Conservation (phyloP, 2,329 filamentous ascomycete genomes). For the Alternaria consortialis region DNA sequence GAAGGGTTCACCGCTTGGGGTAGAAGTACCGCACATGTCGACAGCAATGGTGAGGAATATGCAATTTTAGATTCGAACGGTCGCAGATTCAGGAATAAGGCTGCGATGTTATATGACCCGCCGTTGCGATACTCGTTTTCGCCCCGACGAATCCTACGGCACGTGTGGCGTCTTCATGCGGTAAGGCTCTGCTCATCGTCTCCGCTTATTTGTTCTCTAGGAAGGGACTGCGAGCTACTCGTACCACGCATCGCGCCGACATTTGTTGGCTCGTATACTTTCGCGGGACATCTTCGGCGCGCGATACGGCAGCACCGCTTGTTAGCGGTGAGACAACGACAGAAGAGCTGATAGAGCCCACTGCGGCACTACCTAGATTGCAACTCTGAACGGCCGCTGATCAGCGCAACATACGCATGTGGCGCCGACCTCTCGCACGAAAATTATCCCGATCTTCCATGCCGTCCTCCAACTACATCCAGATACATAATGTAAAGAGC, state of each 20-base stretch:
- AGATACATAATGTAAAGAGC: neutral
- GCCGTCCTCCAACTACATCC: neutral
- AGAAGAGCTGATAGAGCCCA: neutral
- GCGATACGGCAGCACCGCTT: neutral
- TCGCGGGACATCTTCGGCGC: neutral
- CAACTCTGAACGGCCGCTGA: neutral
- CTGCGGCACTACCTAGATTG: neutral
- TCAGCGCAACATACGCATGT: neutral
- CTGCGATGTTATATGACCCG: neutral
- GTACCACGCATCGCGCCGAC: neutral
- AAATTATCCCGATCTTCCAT: too few relatives aligned
- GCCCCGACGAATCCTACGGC: neutral
- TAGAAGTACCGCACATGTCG: neutral
- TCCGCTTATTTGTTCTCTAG: neutral
- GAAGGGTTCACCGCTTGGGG: neutral
- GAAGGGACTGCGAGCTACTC: neutral
- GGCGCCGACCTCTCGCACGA: neutral
- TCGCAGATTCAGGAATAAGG: neutral
- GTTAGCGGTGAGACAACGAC: neutral
- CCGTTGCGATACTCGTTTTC: neutral
- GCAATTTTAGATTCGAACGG: neutral
- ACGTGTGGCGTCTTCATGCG: neutral
- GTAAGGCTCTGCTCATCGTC: constrained; percentile 1
- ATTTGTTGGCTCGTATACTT: neutral
- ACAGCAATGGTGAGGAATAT: neutral